These are phyloP conservation scores for Salix koriyanagi DNA, from an alignment of 345 rosid species.

Conservation along the genomic window DNA sequence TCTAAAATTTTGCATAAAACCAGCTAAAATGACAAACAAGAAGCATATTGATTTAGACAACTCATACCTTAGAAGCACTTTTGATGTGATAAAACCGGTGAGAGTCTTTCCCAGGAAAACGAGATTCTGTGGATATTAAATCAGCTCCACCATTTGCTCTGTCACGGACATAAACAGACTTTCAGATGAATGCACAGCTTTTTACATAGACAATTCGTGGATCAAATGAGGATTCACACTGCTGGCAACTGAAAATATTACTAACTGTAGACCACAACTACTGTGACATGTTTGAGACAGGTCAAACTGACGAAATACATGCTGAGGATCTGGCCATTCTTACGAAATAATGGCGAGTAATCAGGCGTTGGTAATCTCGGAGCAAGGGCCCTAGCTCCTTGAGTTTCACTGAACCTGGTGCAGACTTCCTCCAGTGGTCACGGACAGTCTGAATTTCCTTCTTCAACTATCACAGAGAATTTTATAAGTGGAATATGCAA, in stretches of 20 bases:
- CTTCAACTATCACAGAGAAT: constrained; percentile 21
- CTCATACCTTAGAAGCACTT: constrained; percentile 72
- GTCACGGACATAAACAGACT: constrained; percentile 15
- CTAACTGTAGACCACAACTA: not conserved
- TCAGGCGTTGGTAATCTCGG: constrained; percentile 79
- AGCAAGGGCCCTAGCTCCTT: constrained; percentile 83
- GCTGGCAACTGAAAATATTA: not conserved
- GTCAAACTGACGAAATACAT: not conserved
- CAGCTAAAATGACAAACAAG: not conserved
- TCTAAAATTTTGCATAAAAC: not conserved
- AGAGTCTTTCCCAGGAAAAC: constrained; percentile 37
- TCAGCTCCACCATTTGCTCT: constrained; percentile 47
- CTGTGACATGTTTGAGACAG: not conserved
- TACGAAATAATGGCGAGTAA: constrained; percentile 50
- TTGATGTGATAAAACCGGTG: constrained; percentile 67
- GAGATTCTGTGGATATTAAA: constrained; percentile 33
- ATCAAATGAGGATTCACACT: not conserved
- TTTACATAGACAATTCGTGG: not conserved
- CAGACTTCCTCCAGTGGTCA: constrained; percentile 67
- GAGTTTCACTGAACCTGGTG: constrained; percentile 48
- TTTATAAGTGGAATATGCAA: constrained; percentile 14
- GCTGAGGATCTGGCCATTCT: constrained; percentile 28
- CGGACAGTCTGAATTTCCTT: constrained; percentile 62
- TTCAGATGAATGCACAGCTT: not conserved
- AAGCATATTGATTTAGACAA: not conserved